A percentile compares a stretch with the other conserved stretches of the same genome.
Evolutionary conservation across 176 grass and related monocot species (phyloP).

Genomic region (Eleusine indica): DNA sequence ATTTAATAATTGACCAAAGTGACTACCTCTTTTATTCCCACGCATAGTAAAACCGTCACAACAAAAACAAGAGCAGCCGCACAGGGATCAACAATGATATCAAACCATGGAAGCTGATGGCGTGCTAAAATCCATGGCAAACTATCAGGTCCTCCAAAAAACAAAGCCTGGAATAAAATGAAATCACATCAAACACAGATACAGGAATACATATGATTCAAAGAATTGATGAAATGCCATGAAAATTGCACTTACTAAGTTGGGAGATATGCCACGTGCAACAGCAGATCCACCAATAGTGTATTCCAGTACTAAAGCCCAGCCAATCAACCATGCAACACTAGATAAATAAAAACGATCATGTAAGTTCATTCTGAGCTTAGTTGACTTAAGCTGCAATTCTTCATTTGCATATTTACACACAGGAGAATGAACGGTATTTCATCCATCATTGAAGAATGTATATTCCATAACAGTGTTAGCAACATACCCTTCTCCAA

Average conservation of each 20-base stretch:
- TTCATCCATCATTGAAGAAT: conserved; percentile 15
- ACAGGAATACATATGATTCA: conserved; percentile 10
- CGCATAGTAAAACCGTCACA: conserved; percentile 71
- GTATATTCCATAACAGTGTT: conserved; percentile 16
- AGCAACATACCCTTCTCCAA: conserved; percentile 80
- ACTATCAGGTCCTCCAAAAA: conserved; percentile 89
- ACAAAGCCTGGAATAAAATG: conserved; percentile 68
- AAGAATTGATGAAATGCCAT: conserved; percentile 26
- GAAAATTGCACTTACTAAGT: conserved; percentile 63
- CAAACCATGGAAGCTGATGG: conserved; percentile 69
- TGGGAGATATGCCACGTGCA: conserved; percentile 95
- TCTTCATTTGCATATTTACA: conserved; percentile 11
- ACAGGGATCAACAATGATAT: conserved; percentile 85
- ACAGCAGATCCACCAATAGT: conserved; percentile 96
- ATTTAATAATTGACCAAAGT: conserved; percentile 36
- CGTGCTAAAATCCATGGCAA: conserved; percentile 86
- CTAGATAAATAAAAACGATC: conserved; percentile 47
- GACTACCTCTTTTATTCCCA: conserved; percentile 91
- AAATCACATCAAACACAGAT: conserved; percentile 26
- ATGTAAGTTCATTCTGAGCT: conserved; percentile 35
- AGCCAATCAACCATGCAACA: conserved; percentile 97
- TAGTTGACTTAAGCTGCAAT: neutral
- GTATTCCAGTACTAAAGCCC: conserved; percentile 94
- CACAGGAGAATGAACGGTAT: neutral
- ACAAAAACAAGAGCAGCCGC: conserved; percentile 73